These are phyloP conservation scores for Aleurites moluccanus DNA, from an alignment of 441 rosid species.

Conservation along the genomic window DNA sequence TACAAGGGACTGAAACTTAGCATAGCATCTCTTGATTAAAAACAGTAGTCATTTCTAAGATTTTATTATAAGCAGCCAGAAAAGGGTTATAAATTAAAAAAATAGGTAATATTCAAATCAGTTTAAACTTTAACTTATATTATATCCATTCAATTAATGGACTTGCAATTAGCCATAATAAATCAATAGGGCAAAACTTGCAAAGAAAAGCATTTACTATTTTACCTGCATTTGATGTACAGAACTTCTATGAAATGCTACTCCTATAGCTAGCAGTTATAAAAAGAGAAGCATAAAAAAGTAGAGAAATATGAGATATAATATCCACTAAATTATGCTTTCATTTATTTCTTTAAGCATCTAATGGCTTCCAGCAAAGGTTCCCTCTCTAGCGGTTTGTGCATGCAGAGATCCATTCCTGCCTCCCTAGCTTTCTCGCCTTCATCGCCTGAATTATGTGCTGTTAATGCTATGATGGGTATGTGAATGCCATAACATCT, in stretches of 20 bases:
- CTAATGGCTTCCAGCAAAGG: slow-evolving; percentile 30
- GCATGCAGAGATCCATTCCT: slow-evolving; percentile 63
- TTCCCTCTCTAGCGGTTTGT: slow-evolving; percentile 38
- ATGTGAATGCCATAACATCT: slow-evolving; percentile 41
- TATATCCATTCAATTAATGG: not conserved
- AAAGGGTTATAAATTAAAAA: no score
- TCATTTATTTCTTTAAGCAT: not conserved
- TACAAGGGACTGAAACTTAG: no score
- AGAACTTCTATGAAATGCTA: not conserved
- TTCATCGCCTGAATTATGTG: slow-evolving; percentile 45
- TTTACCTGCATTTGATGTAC: not conserved
- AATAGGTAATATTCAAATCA: no score
- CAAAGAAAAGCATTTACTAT: not conserved
- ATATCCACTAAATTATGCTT: not conserved
- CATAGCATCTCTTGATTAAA: no score
- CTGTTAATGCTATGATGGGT: slow-evolving; percentile 74
- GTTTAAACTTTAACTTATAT: not conserved
- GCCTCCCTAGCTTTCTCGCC: slow-evolving; percentile 33
- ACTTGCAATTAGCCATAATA: not conserved
- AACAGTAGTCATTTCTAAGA: no score
- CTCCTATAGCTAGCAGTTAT: not conserved
- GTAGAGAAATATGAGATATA: not conserved
- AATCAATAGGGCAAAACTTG: not conserved
- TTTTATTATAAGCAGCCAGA: no score
- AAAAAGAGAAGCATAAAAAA: not conserved